Base-by-base conservation (phyloP, 78 protist genomes). In the Dictyostelium firmibasis region DNA sequence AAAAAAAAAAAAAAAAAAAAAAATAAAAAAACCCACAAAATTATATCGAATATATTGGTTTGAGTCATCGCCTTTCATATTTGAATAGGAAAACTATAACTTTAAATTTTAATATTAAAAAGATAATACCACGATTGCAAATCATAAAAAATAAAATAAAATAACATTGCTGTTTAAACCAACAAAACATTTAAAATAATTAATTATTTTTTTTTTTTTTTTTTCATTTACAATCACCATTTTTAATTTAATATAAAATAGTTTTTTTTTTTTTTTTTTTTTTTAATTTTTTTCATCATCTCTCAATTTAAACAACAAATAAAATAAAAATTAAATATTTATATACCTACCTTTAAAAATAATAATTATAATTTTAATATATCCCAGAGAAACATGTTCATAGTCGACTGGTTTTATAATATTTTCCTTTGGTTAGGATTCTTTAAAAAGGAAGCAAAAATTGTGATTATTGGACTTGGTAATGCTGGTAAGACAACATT, bases 401-500 rank as follows among this genome's bases (percentile, higher is more conserved):
- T 87, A 29, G 57, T 81, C 5, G 94, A 89, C 81, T 89, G 94
- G 94, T 50, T 89, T 33, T 44, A 57, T 50, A 50, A 53, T 31
- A 27, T 89, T 2, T 74, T 47, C 4, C 35, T 53, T 38, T 89
- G 85, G 84, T 64, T 87, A 13, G 93, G 94, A 4, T 81, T 89
- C 16, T 20, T 81, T 0, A 89, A 89, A 27, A 81, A 60, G 35
- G 62, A 89, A n/a, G 85, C 86, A 11, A 62, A 74, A 11, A 27
- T 89, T 41, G 53, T 62, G 41, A 81, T 89, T 29, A 31, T 89
- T 9, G 94, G 94, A 4, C 86, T 89, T 38, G 94, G 94, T 31
- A 89, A 89, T 89, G 94, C 94, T 14, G 94, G 94, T 20, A 89
- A 89, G 41, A 75, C 92, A 43, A 86, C 92, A 5, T 70, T 86